Evolutionary conservation across 768 basidiomycete species (phyloP), one percentile per base, ranked within the genome.

Genomic region (Leccinum barrowsii): DNA sequence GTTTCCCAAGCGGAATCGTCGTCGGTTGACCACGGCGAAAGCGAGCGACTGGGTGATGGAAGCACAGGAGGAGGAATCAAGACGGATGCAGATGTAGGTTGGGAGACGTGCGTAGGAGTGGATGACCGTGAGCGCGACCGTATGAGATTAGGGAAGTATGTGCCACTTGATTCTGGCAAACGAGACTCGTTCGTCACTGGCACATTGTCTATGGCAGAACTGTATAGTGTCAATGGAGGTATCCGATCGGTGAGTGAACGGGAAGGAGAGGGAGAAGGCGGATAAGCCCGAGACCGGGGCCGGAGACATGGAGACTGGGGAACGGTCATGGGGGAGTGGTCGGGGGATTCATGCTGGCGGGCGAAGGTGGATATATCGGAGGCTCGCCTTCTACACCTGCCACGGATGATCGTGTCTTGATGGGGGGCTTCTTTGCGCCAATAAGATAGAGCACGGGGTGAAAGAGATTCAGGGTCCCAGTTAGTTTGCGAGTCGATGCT

Each of bases 1-100:
- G 86, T 83, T 60, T 90, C 89, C 86, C 87, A 90, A 37, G 80
- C 81, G 7, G 85, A 89, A 57, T 90, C 88, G 62, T 89, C 89
- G 57, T 90, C 89, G 3, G 86, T 88, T 15, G 86, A 83, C 85
- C 85, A 90, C 2, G 87, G 81, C 0, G 87, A 88, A 57, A 76
- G 52, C 12, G 69, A 72, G 37, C 57, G 65, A 54, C 40, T 50
- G 15, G 61, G 61, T 17, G 64, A 56, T 19, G 61, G 60, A 42
- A 60, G 57, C 35, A 52, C 61, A 54, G 55, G 55, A 42, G 56
- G 54, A 42, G 55, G 63, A 56, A 52, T 65, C 7, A 66, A 53
- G 57, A 55, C 22, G 56, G 50, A 7, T 53, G 63, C 55, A 48
- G 65, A 50, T 66, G 69, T 32, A 70, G 56, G 66, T 48, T 73